These are phyloP conservation scores for Plasmodium adleri DNA, from an alignment of 169 alveolate genomes.

Conservation along the genomic window DNA sequence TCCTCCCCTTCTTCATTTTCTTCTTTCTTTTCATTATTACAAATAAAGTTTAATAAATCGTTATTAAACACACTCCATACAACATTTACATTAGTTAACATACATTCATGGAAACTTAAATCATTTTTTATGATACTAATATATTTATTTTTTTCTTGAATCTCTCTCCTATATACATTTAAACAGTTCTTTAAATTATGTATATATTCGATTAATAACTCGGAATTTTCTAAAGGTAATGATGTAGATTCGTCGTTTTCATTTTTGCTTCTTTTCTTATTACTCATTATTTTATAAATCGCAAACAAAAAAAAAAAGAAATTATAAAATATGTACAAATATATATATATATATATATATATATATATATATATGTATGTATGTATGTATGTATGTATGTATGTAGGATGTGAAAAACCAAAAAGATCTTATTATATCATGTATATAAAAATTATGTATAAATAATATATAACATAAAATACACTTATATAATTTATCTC, in stretches of 20 bases:
- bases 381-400: background rate
- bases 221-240: slow-evolving; percentile 72
- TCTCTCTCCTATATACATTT: slow-evolving; percentile 52
- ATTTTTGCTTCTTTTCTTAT: slow-evolving; percentile 45
- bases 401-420: too few relatives aligned
- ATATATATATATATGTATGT: background rate
- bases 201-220: slow-evolving; percentile 39
- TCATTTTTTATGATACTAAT: slow-evolving; percentile 17
- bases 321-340: background rate
- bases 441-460: too few relatives aligned
- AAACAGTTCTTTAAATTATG: slow-evolving; percentile 38
- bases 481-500: too few relatives aligned
- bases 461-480: too few relatives aligned
- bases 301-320: background rate
- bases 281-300: slow-evolving; percentile 36
- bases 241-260: slow-evolving; percentile 32
- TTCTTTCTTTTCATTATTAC: background rate
- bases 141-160: slow-evolving; percentile 53
- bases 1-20: background rate
- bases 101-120: slow-evolving; percentile 29
- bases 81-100: slow-evolving; percentile 29
- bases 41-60: slow-evolving; percentile 27
- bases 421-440: too few relatives aligned
- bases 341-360: background rate
- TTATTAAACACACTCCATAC: slow-evolving; percentile 59